phyloP scores from a whole-genome alignment of 805 yeast species.

The Metschnikowia drakensbergensis region DNA sequence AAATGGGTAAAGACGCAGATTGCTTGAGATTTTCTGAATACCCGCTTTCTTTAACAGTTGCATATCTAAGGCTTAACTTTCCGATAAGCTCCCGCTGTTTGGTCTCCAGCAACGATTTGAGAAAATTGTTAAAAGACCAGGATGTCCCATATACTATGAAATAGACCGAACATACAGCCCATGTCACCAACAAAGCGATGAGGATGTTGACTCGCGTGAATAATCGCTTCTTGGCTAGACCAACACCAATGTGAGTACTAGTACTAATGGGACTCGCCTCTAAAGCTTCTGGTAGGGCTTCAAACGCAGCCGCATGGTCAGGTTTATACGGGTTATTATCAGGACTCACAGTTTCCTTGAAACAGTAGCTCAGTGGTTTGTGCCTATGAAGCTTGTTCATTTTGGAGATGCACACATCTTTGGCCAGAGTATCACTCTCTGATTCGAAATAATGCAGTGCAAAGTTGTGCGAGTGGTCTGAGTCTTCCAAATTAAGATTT shows the following conservation, averaged over 20 bases:
- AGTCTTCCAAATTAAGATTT: neutral
- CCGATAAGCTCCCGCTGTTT: conserved; percentile 3
- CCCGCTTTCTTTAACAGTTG: neutral
- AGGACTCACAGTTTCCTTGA: neutral
- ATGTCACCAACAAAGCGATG: neutral
- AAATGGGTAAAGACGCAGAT: conserved; percentile 17
- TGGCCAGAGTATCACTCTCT: conserved; percentile 3
- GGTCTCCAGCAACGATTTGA: conserved; percentile 7
- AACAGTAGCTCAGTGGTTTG: conserved; percentile 2
- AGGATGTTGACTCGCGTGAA: neutral
- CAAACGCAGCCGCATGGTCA: neutral
- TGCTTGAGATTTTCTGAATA: neutral
- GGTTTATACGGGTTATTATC: neutral
- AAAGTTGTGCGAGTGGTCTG: neutral
- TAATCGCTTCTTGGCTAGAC: neutral
- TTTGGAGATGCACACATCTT: neutral
- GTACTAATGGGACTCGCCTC: neutral
- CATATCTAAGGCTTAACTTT: conserved; percentile 4
- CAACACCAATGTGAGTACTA: neutral
- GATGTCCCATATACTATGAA: conserved; percentile 10
- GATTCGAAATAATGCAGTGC: neutral
- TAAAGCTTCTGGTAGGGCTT: neutral
- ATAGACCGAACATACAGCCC: neutral
- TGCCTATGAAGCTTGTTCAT: conserved; percentile 1
- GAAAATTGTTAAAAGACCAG: conserved; percentile 7